Percentiles rank a stretch among this genome's conserved stretches.
These are phyloP conservation scores for Alternaria atra DNA, from an alignment of 2,329 filamentous ascomycete species.

Conservation along the genomic window DNA sequence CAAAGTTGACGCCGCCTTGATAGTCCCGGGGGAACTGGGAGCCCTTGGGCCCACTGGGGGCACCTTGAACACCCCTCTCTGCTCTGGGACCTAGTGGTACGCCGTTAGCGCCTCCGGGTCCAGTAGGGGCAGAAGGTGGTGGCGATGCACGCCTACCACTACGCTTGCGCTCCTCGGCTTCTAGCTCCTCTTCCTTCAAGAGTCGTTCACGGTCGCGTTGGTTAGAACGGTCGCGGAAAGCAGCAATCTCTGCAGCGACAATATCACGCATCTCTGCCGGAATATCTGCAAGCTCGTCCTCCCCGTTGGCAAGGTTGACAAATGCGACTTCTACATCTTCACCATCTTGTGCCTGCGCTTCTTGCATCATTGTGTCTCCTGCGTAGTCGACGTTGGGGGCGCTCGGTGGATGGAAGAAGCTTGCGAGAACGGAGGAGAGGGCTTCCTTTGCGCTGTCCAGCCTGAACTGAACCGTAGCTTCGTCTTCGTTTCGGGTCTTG, in stretches of 20 bases:
- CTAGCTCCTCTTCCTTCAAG: conserved; percentile 88
- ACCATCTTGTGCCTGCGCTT: conserved; percentile 63
- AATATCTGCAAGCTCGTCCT: conserved; percentile 95
- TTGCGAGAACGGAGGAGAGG: conserved; percentile 72
- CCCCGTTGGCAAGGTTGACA: conserved; percentile 75
- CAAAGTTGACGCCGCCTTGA: conserved; percentile 81
- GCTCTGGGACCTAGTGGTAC: conserved; percentile 77
- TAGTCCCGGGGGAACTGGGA: conserved; percentile 75
- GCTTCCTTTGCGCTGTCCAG: conserved; percentile 74
- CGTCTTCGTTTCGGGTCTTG: conserved; percentile 70
- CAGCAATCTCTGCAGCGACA: conserved; percentile 90
- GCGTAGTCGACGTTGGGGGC: conserved; percentile 62
- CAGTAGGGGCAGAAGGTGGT: conserved; percentile 63
- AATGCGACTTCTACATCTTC: conserved; percentile 83
- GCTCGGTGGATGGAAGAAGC: conserved; percentile 73
- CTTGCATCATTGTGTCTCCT: conserved; percentile 75
- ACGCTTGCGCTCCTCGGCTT: conserved; percentile 81
- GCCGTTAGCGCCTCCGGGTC: conserved; percentile 72
- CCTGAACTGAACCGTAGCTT: conserved; percentile 70
- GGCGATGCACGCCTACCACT: conserved; percentile 76
- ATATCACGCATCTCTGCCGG: conserved; percentile 95
- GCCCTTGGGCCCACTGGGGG: conserved; percentile 75
- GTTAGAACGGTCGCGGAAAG: conserved; percentile 91
- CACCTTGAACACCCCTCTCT: conserved; percentile 73
- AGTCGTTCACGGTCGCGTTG: conserved; percentile 88